These are phyloP conservation scores for Cladosporium cucumerinum DNA, from an alignment of 2,329 filamentous ascomycete species.

Conservation along the genomic window DNA sequence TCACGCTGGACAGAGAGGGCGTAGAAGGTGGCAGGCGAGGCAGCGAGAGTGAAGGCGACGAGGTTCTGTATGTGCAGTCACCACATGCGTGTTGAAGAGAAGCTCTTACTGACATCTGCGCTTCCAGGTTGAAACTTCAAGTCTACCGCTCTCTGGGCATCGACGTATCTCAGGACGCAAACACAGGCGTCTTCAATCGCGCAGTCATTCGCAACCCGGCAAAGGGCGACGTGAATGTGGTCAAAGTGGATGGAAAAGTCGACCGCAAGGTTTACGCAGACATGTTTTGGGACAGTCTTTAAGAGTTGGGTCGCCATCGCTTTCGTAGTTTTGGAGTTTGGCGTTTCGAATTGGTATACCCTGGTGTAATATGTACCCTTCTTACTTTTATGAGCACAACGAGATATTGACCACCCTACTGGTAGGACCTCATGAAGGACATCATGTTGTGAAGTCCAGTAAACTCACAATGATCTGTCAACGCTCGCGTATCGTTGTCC, in stretches of 20 bases:
- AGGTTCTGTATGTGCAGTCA: constrained; percentile 43
- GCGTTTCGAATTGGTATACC: not conserved
- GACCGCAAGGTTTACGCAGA: constrained; percentile 90
- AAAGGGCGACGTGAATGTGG: constrained; percentile 85
- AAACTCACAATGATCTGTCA: not conserved
- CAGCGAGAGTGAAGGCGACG: constrained; percentile 43
- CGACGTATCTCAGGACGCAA: constrained; percentile 73
- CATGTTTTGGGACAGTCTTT: constrained; percentile 74
- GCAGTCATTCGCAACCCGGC: constrained; percentile 68
- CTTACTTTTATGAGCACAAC: not conserved
- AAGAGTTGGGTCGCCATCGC: not conserved
- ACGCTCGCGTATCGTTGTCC: too few relatives aligned
- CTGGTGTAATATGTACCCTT: not conserved
- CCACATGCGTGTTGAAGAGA: not conserved
- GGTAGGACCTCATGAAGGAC: not conserved
- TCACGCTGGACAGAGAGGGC: constrained; percentile 82
- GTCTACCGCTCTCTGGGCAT: constrained; percentile 90
- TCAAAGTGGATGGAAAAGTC: constrained; percentile 86
- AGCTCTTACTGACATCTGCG: not conserved
- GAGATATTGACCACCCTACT: not conserved
- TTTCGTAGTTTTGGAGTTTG: not conserved
- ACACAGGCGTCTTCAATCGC: constrained; percentile 76
- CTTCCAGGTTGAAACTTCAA: constrained; percentile 68
- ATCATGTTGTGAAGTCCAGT: not conserved
- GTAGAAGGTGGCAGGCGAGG: constrained; percentile 66